These are phyloP conservation scores for Euphorbia schlechtendalii DNA, from an alignment of 441 rosid species.

Conservation along the genomic window DNA sequence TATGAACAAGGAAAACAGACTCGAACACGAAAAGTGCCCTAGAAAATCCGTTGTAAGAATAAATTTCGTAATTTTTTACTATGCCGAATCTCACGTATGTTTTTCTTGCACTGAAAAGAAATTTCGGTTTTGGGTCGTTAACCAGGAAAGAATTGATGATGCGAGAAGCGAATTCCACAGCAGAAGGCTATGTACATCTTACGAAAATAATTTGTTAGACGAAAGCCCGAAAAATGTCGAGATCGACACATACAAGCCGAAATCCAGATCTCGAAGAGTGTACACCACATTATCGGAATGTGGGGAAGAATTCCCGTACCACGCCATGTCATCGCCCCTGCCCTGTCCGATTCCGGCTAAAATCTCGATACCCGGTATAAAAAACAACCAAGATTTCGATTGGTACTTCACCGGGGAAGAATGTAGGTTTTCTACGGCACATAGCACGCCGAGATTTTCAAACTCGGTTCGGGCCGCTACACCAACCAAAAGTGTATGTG, in stretches of 20 bases:
- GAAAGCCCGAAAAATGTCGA: constrained; percentile 85
- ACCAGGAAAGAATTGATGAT: constrained; percentile 66
- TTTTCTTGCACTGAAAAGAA: neutral
- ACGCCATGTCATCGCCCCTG: constrained; percentile 39
- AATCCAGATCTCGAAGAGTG: constrained; percentile 55
- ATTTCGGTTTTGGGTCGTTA: neutral
- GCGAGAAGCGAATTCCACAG: constrained; percentile 68
- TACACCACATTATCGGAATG: constrained; percentile 41
- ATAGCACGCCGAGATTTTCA: constrained; percentile 70
- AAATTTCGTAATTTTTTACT: neutral
- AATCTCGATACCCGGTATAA: constrained; percentile 30
- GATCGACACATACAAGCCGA: constrained; percentile 73
- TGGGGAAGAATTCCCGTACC: constrained; percentile 36
- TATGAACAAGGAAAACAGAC: constrained; percentile 42
- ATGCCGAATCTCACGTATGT: neutral
- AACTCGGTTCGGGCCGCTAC: constrained; percentile 33
- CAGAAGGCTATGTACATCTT: constrained; percentile 54
- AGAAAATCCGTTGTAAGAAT: constrained; percentile 53
- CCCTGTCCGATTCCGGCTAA: constrained; percentile 36
- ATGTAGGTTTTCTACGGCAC: constrained; percentile 56
- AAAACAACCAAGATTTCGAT: constrained; percentile 35
- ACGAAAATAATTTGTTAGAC: constrained; percentile 42
- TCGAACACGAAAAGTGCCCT: constrained; percentile 30
- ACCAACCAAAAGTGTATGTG: constrained; percentile 71
- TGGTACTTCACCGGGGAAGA: constrained; percentile 67